A percentile compares a stretch with the other conserved stretches of the same genome.
Evolutionary conservation across 2,329 filamentous ascomycete genomes (phyloP).

Genomic region (Fusarium tupiense): DNA sequence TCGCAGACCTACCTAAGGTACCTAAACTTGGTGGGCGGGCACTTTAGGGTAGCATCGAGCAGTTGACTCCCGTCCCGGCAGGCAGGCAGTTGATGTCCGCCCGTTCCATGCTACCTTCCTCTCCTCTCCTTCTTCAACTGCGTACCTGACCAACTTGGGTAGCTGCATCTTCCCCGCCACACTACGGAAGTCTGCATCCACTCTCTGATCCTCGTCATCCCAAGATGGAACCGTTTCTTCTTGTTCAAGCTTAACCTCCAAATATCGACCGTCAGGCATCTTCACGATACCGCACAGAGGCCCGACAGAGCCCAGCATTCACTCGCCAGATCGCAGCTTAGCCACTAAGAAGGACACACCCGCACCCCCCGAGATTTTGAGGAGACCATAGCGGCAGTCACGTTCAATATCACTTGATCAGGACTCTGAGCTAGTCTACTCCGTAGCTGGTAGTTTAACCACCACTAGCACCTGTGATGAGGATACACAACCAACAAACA

Average conservation of each 20-base stretch:
- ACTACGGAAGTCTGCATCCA: constrained; percentile 25
- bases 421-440: constrained; percentile 24
- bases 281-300: constrained; percentile 21
- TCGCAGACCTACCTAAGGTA: background rate
- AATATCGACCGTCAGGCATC: constrained; percentile 22
- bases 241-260: constrained; percentile 12
- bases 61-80: background rate
- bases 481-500: constrained; percentile 25
- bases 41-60: background rate
- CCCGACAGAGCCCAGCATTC: constrained; percentile 5
- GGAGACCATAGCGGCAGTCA: constrained; percentile 12
- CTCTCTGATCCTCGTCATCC: constrained; percentile 13
- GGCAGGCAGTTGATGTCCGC: background rate
- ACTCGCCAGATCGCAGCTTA: background rate
- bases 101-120: background rate
- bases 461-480: constrained; percentile 20
- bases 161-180: constrained; percentile 34
- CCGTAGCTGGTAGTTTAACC: constrained; percentile 25
- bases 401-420: constrained; percentile 24
- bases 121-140: background rate
- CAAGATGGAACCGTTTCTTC: constrained; percentile 9
- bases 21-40: background rate
- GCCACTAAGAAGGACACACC: constrained; percentile 2
- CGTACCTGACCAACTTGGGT: constrained; percentile 10
- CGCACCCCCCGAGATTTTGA: constrained; percentile 8